These are phyloP conservation scores for Silene vulgaris DNA, from an alignment of 179 eudicot species.

Conservation along the genomic window DNA sequence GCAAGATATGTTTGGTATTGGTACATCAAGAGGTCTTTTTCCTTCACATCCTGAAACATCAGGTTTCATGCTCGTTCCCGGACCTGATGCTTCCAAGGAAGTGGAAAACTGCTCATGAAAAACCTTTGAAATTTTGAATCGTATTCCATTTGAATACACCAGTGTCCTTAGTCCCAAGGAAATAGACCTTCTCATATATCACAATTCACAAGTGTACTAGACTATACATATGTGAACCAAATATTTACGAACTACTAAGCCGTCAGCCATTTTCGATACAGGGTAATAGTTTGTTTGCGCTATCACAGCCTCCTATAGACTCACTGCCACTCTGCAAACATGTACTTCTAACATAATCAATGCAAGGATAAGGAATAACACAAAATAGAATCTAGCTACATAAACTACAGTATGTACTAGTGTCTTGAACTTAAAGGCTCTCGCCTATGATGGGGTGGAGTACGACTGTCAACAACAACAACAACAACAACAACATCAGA, in stretches of 20 bases:
- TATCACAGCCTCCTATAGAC: slow-evolving; percentile 3
- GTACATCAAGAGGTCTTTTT: slow-evolving; percentile 13
- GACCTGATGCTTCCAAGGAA: slow-evolving; percentile 17
- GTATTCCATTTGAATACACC: background rate
- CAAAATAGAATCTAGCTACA: background rate
- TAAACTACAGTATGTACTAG: background rate
- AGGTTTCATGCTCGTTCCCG: background rate
- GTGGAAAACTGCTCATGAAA: slow-evolving; percentile 11
- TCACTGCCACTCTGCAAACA: slow-evolving; percentile 18
- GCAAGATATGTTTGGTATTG: background rate
- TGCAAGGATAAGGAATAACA: background rate
- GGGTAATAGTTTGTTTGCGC: background rate
- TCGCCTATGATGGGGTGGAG: too few species aligned
- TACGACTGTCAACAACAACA: too few species aligned
- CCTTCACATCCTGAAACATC: slow-evolving; percentile 15
- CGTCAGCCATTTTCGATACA: background rate
- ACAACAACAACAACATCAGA: too few species aligned
- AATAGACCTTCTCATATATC: slow-evolving; percentile 31
- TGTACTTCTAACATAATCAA: background rate
- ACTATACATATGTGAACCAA: background rate
- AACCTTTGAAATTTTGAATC: background rate
- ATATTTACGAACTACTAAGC: background rate
- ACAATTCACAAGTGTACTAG: background rate
- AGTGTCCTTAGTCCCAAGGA: slow-evolving; percentile 14
- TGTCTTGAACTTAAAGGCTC: too few species aligned